Conservation (phyloP, 257 asterid species). For the Jaltomata sinuosa region DNA sequence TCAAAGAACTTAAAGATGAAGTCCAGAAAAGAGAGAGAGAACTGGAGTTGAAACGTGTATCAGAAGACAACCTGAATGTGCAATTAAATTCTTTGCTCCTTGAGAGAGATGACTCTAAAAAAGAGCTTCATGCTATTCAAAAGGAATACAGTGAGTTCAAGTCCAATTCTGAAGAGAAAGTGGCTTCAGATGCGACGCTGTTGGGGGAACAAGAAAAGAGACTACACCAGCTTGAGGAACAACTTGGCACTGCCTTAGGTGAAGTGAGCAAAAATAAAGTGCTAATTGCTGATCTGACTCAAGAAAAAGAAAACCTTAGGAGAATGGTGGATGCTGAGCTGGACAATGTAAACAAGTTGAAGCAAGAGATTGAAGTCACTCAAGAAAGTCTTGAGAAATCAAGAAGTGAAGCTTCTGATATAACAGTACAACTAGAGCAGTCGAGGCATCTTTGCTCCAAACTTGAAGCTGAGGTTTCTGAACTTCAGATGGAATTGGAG, state of each 20-base stretch:
- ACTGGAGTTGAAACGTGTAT: constrained; percentile 37
- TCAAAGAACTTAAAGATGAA: constrained; percentile 30
- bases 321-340: constrained; percentile 31
- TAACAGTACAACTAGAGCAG: constrained; percentile 38
- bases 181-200: constrained; percentile 41
- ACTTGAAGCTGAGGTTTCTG: constrained; percentile 44
- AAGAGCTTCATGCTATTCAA: constrained; percentile 27
- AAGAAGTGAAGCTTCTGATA: constrained; percentile 40
- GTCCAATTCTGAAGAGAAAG: constrained; percentile 32
- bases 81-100: constrained; percentile 22
- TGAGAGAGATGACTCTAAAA: constrained; percentile 36
- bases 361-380: constrained; percentile 32
- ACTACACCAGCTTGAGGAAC: constrained; percentile 40
- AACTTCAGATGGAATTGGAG: constrained; percentile 31
- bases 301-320: constrained; percentile 41
- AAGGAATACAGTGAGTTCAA: constrained; percentile 39
- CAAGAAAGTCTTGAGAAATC: constrained; percentile 36
- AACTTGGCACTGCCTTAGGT: constrained; percentile 28
- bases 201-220: constrained; percentile 40
- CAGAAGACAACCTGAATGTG: constrained; percentile 25
- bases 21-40: constrained; percentile 36
- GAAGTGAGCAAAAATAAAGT: constrained; percentile 27
- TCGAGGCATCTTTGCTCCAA: constrained; percentile 39
- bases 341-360: constrained; percentile 30
- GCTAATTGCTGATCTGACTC: constrained; percentile 29